Percentiles rank a stretch among this genome's conserved stretches.
Conservation (phyloP, 2,329 filamentous ascomycete genomes). For the Penicillium sp. region DNA sequence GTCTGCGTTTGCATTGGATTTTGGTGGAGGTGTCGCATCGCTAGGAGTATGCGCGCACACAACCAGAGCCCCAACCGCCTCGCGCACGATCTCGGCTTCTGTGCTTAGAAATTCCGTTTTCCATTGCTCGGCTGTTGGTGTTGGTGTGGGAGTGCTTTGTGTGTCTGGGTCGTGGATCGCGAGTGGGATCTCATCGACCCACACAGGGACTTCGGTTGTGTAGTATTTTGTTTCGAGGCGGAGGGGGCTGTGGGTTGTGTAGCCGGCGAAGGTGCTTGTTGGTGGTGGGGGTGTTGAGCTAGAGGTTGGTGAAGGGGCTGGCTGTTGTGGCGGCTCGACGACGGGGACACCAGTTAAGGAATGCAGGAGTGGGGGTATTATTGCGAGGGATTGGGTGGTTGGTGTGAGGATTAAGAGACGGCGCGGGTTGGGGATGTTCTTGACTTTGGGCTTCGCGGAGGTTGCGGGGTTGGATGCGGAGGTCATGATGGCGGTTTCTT, state of each 20-base stretch:
- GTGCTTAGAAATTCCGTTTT: slow-evolving; percentile 42
- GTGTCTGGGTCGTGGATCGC: neutral
- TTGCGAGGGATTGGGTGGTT: slow-evolving; percentile 34
- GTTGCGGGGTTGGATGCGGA: slow-evolving; percentile 5
- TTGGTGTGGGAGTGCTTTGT: slow-evolving; percentile 8
- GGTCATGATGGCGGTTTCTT: slow-evolving; percentile 12
- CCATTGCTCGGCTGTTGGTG: slow-evolving; percentile 34
- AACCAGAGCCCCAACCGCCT: slow-evolving; percentile 46
- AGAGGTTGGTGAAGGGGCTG: slow-evolving; percentile 1
- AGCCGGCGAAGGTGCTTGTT: slow-evolving; percentile 44
- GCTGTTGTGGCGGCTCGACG: slow-evolving; percentile 23
- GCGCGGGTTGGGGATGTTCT: slow-evolving; percentile 40
- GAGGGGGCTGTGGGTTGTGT: slow-evolving; percentile 47
- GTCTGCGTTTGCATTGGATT: neutral
- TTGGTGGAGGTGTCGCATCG: neutral
- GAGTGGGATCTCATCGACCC: slow-evolving; percentile 49
- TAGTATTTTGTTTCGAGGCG: slow-evolving; percentile 47
- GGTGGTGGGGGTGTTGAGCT: slow-evolving; percentile 7
- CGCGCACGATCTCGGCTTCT: slow-evolving; percentile 46
- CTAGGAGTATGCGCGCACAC: slow-evolving; percentile 37
- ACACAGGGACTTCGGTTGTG: slow-evolving; percentile 44
- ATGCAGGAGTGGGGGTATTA: slow-evolving; percentile 40
- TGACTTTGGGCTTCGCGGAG: slow-evolving; percentile 14
- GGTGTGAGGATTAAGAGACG: slow-evolving; percentile 45
- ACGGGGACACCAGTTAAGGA: slow-evolving; percentile 38